These are phyloP conservation scores for Boletus subparvulus DNA, from an alignment of 768 basidiomycete species.

Conservation along the genomic window DNA sequence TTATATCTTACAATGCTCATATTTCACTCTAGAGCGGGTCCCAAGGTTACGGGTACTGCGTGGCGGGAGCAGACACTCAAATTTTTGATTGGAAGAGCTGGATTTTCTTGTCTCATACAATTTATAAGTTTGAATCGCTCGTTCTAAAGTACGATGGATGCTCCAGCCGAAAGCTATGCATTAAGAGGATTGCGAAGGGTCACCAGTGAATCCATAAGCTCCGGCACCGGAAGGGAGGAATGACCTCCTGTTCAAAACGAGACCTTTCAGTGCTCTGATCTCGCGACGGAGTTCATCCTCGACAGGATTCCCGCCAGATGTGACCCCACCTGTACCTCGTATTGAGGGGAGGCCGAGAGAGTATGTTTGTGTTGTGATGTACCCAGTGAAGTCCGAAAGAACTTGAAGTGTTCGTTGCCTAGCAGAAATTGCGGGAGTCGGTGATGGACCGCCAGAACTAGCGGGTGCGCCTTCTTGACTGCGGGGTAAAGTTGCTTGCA, in stretches of 20 bases:
- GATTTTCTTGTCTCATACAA: neutral
- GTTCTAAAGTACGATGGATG: neutral
- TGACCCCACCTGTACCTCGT: slow-evolving; percentile 18
- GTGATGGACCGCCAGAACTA: slow-evolving; percentile 5
- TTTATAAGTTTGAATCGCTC: neutral
- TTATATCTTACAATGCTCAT: neutral
- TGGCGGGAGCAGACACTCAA: neutral
- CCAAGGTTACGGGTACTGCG: neutral
- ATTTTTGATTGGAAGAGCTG: neutral
- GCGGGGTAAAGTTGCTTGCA: slow-evolving; percentile 24
- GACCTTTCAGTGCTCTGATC: slow-evolving; percentile 74
- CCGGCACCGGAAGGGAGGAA: slow-evolving; percentile 10
- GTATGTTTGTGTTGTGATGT: slow-evolving; percentile 75
- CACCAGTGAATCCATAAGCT: slow-evolving; percentile 6
- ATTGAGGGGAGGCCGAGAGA: slow-evolving; percentile 19
- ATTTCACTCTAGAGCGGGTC: neutral
- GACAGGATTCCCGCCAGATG: slow-evolving; percentile 26
- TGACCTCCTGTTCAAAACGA: slow-evolving; percentile 70
- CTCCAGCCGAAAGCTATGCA: neutral
- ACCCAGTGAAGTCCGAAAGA: slow-evolving; percentile 74
- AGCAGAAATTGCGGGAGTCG: slow-evolving; percentile 29
- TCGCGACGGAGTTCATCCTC: slow-evolving; percentile 72
- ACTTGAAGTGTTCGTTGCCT: slow-evolving; percentile 64
- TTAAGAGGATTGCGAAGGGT: slow-evolving; percentile 2
- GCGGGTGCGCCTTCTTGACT: slow-evolving; percentile 14